Evolutionary conservation across 192 early-diverging fungal species (phyloP).

Genomic region (Backusella westeae): DNA sequence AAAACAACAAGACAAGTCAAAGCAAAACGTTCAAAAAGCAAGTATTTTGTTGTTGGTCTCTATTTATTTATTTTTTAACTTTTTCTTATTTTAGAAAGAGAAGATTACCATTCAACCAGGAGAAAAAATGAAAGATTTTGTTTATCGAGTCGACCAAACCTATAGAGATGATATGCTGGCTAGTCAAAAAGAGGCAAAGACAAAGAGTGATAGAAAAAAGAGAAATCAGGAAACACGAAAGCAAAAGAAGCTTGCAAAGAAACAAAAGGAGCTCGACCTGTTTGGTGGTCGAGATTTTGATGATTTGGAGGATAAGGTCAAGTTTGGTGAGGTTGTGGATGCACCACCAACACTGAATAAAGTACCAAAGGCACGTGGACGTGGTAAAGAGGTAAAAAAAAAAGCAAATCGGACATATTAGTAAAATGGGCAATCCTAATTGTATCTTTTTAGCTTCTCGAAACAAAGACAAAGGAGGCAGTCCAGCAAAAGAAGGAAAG

Average conservation of each 20-base stretch:
- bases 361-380: constrained; percentile 45
- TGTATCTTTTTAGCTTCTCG: not conserved
- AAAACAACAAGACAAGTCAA: constrained; percentile 10
- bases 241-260: constrained; percentile 42
- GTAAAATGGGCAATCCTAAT: constrained; percentile 8
- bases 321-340: constrained; percentile 53
- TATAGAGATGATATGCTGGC: constrained; percentile 41
- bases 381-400: constrained; percentile 42
- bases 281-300: constrained; percentile 50
- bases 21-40: constrained; percentile 8
- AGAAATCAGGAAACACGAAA: constrained; percentile 49
- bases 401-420: constrained; percentile 16
- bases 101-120: constrained; percentile 33
- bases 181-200: constrained; percentile 34
- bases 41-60: not conserved
- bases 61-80: not conserved
- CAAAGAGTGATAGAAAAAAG: constrained; percentile 42
- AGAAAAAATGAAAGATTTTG: constrained; percentile 46
- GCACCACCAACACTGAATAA: constrained; percentile 52
- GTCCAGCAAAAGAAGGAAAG: constrained; percentile 19
- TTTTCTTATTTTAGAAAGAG: not conserved
- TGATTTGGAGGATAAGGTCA: constrained; percentile 50
- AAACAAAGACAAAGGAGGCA: not conserved
- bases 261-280: constrained; percentile 23
- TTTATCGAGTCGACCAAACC: constrained; percentile 41